Evolutionary conservation across 768 basidiomycete species (phyloP), one percentile per base, ranked within the genome.

Genomic region (Ramaria rubella): DNA sequence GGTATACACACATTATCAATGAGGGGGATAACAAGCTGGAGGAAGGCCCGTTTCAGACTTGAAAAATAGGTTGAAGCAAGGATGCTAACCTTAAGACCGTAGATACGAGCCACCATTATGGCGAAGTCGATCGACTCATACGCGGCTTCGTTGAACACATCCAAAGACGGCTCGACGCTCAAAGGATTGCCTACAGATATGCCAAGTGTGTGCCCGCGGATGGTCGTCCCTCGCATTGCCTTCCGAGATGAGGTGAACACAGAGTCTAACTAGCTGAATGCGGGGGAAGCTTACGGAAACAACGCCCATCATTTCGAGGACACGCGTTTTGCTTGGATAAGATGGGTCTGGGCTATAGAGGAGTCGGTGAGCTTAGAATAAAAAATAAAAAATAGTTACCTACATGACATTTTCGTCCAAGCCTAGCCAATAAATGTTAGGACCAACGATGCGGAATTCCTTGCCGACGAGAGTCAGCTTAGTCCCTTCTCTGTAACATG

Each of bases 361-460:
- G n/a, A n/a, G 27, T 55, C 17, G 9, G 26, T 44, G n/a, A 27
- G 1, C 11, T 24, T 6, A 48, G 27, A 7, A 45, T 17, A 7
- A 24, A 17, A 30, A 11, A 11, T 8, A 26, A 27, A 24, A 17
- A 15, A 29, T n/a, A 52, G 6, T 29, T 34, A 24, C 55, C 2
- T 17, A 49, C 44, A 61, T 62, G 38, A 69, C 68, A 48, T 69
- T 70, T 58, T 70, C 69, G 46, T 70, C 69, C 30, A 70, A 57
- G 3, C 69, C 69, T 15, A 70, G 62, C 69, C 69, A 70, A 61
- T 70, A 69, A 27, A 69, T 64, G 53, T 70, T 33, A 30, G 57
- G 43, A 48, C 45, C 42, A 26, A 54, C 58, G 24, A 57, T 57
- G 15, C 55, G 55, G 48, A 57, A 57, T 21, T 57, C 55, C 33